Base-by-base conservation (phyloP, 2,329 filamentous ascomycete species). In the Nemania diffusa region DNA sequence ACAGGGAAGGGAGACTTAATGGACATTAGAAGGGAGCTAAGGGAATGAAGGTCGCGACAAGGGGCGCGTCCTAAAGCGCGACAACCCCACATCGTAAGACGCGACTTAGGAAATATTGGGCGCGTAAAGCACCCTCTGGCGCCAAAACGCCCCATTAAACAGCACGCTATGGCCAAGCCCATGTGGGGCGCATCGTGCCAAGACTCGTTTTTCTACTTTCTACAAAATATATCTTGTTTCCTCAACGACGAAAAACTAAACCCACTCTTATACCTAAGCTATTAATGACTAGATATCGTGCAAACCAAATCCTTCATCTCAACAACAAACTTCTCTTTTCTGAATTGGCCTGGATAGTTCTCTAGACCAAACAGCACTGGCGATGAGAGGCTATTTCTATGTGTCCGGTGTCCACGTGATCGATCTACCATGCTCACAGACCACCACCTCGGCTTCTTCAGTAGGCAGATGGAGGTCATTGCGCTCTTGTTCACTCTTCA, bases 121-220 rank as follows among this genome's bases (percentile, higher is more conserved):
- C 65, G 68, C 68, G 68, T 70, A 68, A 68, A 68, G 65, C 32
- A 42, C 48, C 5, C 27, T 46, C 42, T 32, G 22, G 56, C 57
- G 62, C 63, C 27, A 44, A 56, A 53, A 20, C 4, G 6, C 15
- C 44, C 32, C 26, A 52, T 42, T 40, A 37, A 37, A 40, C 22
- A 24, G n/a, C 20, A 46, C 34, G 17, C 13, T 17, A n/a, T 27
- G 37, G 46, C 17, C 62, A 42, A 57, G 11, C 44, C 8, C 24
- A 32, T 57, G 64, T 65, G 57, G 65, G 61, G 42, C 17, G 32
- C 53, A n/a, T 44, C 26, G 26, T 50, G 67, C 67, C 67, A 69
- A 69, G 67, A 64, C 53, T 17, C 22, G 15, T 20, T 44, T 65
- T 50, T 63, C 50, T 52, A 26, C 32, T 53, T 57, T 53, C 9